Evolutionary conservation across 75 land plant species (phyloP).

Genomic region (Pinus taeda): DNA sequence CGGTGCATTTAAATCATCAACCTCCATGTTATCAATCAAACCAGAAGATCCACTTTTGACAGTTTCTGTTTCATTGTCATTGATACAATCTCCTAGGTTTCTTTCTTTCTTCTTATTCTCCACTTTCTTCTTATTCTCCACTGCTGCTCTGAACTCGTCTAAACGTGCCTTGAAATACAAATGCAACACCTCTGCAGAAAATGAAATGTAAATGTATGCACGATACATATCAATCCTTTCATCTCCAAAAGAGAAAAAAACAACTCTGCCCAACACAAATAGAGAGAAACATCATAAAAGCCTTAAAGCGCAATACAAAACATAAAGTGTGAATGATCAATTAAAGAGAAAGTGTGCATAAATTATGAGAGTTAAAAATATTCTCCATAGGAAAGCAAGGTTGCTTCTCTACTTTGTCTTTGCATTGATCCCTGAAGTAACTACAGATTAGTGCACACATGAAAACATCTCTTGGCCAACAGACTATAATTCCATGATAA

Average conservation of each 20-base stretch:
- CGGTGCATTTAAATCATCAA: slow-evolving; percentile 29
- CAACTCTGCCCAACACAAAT: background rate
- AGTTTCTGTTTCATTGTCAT: slow-evolving; percentile 58
- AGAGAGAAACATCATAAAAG: background rate
- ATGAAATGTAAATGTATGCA: background rate
- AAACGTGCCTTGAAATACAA: slow-evolving; percentile 74
- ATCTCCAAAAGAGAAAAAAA: background rate
- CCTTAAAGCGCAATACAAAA: background rate
- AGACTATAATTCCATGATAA: background rate
- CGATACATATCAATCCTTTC: background rate
- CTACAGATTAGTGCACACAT: background rate
- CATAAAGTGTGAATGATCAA: background rate
- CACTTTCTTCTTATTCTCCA: slow-evolving; percentile 15
- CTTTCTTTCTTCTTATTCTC: slow-evolving; percentile 11
- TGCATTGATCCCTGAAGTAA: background rate
- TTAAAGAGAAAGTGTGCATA: background rate
- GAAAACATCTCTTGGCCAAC: background rate
- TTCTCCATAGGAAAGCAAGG: background rate
- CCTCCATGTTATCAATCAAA: slow-evolving; percentile 40
- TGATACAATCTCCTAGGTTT: slow-evolving; percentile 15
- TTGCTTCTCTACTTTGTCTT: background rate
- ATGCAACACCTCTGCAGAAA: slow-evolving; percentile 58
- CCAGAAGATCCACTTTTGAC: slow-evolving; percentile 17
- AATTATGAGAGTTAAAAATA: background rate
- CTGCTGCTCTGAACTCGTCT: slow-evolving; percentile 66